phyloP scores from a whole-genome alignment of 139 green algal genomes.

The Chlorella vulgaris region DNA sequence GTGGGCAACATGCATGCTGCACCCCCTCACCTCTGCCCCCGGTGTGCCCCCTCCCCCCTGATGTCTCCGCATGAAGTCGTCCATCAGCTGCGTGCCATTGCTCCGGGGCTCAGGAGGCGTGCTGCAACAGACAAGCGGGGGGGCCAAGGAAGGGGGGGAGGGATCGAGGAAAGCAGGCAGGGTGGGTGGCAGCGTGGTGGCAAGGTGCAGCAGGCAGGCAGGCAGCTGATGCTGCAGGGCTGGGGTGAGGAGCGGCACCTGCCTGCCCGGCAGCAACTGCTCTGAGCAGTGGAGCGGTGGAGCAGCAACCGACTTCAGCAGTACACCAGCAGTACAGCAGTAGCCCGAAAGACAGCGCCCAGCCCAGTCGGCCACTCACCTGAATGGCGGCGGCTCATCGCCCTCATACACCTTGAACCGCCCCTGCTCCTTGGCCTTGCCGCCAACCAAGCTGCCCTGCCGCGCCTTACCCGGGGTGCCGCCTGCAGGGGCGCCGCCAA shows the following conservation, averaged over 20 bases:
- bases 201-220: too few species aligned
- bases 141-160: neutral
- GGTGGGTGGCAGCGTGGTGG: neutral
- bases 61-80: slow-evolving; percentile 40
- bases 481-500: neutral
- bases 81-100: slow-evolving; percentile 51
- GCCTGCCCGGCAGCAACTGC: too few species aligned
- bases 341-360: too few species aligned
- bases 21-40: slow-evolving; percentile 10
- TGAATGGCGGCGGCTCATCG: slow-evolving; percentile 47
- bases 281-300: too few species aligned
- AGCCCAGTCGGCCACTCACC: neutral
- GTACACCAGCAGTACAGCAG: too few species aligned
- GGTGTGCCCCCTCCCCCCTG: slow-evolving; percentile 7
- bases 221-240: too few species aligned
- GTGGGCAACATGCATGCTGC: too few species aligned
- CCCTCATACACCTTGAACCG: slow-evolving; percentile 81
- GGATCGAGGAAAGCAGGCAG: neutral
- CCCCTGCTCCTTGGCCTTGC: slow-evolving; percentile 43
- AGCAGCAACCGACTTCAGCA: too few species aligned
- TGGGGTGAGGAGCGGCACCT: too few species aligned
- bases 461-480: slow-evolving; percentile 20
- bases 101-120: slow-evolving; percentile 18
- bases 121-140: neutral
- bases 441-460: neutral